phyloP scores from a whole-genome alignment of 371 early-diverging fungal genomes.

The Dinochytrium kinnereticum region DNA sequence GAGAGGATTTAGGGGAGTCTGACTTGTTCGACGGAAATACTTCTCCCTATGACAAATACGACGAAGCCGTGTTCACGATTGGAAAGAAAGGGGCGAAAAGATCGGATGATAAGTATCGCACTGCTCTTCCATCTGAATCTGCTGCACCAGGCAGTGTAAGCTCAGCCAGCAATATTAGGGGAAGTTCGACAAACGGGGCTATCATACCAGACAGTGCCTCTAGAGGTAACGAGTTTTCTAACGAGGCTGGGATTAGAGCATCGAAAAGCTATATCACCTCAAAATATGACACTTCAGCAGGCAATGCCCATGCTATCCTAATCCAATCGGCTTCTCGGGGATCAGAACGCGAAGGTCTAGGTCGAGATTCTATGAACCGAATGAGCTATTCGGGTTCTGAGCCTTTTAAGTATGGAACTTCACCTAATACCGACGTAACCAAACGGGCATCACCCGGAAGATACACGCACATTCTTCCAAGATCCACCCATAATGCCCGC shows the following conservation, averaged over 20 bases:
- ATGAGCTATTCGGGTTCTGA: conserved; percentile 24
- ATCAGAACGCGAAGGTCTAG: background rate
- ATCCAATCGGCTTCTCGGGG: conserved; percentile 19
- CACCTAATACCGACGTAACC: conserved; percentile 21
- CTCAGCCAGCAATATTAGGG: background rate
- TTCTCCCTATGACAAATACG: conserved; percentile 58
- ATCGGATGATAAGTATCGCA: background rate
- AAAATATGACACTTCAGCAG: conserved; percentile 1
- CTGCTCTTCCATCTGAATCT: background rate
- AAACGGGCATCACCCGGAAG: background rate
- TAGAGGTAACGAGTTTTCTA: background rate
- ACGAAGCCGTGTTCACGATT: conserved; percentile 53
- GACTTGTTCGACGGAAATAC: background rate
- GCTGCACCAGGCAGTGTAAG: background rate
- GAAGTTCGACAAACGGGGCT: too few relatives aligned
- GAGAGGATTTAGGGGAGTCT: conserved; percentile 1
- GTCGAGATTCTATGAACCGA: conserved; percentile 11
- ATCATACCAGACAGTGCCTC: background rate
- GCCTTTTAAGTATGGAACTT: conserved; percentile 31
- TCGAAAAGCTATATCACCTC: too few relatives aligned
- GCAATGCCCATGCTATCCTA: conserved; percentile 21
- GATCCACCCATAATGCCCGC: conserved; percentile 13
- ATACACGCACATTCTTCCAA: background rate
- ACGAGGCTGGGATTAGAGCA: background rate
- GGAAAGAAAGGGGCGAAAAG: background rate